Evolutionary conservation across 345 rosid species (phyloP), one percentile per base, ranked within the genome.

Genomic region (Citrus maxima): DNA sequence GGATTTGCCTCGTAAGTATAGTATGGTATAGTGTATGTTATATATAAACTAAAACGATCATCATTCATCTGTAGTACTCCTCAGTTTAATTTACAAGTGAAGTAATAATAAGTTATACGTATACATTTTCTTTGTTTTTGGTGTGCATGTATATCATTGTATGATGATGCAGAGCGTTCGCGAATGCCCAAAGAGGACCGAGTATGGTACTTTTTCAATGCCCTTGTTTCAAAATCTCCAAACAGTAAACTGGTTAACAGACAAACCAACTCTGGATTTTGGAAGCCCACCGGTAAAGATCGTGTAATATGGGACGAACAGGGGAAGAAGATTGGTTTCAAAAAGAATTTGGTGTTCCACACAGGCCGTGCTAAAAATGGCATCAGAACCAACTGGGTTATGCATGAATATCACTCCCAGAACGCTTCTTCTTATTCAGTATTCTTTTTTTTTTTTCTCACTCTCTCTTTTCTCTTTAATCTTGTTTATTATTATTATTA

Each of bases 1-100:
- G 28, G 76, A 35, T 0, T 73, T 89, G 67, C 90, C 86, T 59
- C 67, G 90, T 88, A 73, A 80, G 85, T 67, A 6, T 1, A 34
- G 35, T 34, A 34, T 34, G 35, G 35, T 34, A 4, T 35, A 35
- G 37, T 35, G 37, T 35, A 12, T 10, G 12, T 9, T 40, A 40
- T 42, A 42, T 42, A 12, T 13, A 46, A 13, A 46, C 14, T 12
- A 46, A 46, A 46, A 46, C 0, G 49, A 42, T 0, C 49, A 0
- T 46, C 51, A 46, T 46, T 46, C 51, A 46, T 46, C 51, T 10
- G 5, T 3, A 12, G 18, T 13, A 46, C 16, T 46, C 37, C 37
- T 35, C 51, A 12, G 51, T 46, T 46, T 46, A 37, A 12, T 13
- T 46, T 3, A 46, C 51, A 46, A 46, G 51, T 13, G 51, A 46